Evolutionary conservation across 768 basidiomycete species (phyloP).

Genomic region (Obba rivulosa): DNA sequence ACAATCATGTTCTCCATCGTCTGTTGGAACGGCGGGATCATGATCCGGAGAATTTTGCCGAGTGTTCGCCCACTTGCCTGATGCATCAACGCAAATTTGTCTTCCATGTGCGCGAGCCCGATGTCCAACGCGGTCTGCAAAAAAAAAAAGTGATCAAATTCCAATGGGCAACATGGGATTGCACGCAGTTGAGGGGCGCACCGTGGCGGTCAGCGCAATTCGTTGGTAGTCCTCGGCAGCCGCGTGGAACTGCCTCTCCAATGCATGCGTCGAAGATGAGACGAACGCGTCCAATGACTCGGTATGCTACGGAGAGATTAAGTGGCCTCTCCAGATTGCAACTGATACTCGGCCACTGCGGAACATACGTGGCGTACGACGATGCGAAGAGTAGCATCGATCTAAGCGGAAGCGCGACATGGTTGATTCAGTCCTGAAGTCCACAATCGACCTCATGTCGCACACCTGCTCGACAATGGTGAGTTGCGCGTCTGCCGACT

Average conservation of each 20-base stretch:
- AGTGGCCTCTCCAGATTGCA: neutral
- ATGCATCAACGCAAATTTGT: slow-evolving; percentile 1
- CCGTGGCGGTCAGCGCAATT: neutral
- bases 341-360: too few species aligned
- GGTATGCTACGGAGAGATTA: neutral
- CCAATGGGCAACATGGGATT: neutral
- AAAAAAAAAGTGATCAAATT: neutral
- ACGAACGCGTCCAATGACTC: neutral
- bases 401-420: too few species aligned
- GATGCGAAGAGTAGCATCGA: too few species aligned
- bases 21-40: neutral
- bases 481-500: too few species aligned
- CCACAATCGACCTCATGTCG: too few species aligned
- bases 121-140: neutral
- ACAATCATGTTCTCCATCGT: slow-evolving; percentile 1
- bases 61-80: neutral
- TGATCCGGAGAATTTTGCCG: neutral
- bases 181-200: neutral
- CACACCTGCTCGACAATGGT: too few species aligned
- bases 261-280: neutral
- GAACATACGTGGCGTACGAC: too few species aligned
- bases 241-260: neutral
- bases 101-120: neutral
- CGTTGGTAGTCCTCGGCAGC: neutral
- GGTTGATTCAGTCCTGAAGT: too few species aligned